Base-by-base conservation (phyloP, 257 asterid species). In the Lycium barbarum region DNA sequence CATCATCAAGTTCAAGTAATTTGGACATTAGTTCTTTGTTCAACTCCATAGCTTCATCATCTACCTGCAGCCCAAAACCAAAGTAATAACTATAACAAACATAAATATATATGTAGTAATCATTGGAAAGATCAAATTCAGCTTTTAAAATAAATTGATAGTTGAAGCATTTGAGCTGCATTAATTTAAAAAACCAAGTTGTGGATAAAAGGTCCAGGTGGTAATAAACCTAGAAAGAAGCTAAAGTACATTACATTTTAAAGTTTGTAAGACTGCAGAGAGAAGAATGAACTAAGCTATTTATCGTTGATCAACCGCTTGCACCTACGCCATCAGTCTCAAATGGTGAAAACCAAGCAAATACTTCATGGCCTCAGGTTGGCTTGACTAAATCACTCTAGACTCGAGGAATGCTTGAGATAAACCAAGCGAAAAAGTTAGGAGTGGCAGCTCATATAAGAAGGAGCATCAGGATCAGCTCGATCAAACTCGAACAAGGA, bases 21-120 rank as follows among this genome's bases (percentile, higher is more conserved):
- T 94, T 92, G 67, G 98, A 84, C 88, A 90, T 84, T 61, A 94
- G 85, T 88, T 88, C 95, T 90, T 93, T 96, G 93, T 93, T 96
- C 93, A 96, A 90, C 84, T 94, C 98, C 98, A 92, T 90, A 65
- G 98, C 99, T 87, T 96, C 99, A 62, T 96, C 98, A 86, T 94
- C 98, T 40, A 93, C 99, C 99, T 96, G 87, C 84, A 87, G 55
- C 20, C 53, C 57, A 76, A 51, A 76, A 76, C 1, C 73, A 82
- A 49, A 82, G 4, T 15, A 86, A 15, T 45, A 45, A 13, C 68
- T 84, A 9, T n/a, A 61, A 57, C 11, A 76, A 84, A 58, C 49
- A 40, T 5, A 38, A 26, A 51, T 7, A 74, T 51, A 18, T 51
- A 18, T 3, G 12, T 14, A 22, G 2, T 26, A 22, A 13, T 74